These are phyloP conservation scores for Brassica nigra DNA, from an alignment of 345 rosid genomes.

Conservation along the genomic window DNA sequence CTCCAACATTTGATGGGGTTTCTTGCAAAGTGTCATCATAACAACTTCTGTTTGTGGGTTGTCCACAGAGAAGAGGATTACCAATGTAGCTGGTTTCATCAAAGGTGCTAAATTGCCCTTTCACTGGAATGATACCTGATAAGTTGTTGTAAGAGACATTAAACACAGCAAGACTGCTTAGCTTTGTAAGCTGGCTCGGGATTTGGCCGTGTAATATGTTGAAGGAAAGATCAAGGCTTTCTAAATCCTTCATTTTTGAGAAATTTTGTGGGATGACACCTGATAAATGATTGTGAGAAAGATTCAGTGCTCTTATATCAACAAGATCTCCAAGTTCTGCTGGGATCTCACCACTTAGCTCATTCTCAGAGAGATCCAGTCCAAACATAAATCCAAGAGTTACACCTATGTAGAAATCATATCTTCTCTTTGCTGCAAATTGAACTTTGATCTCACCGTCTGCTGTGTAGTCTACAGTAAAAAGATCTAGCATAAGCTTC, in stretches of 20 bases:
- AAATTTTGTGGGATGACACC: background rate
- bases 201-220: background rate
- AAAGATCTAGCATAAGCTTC: background rate
- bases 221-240: background rate
- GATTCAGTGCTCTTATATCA: background rate
- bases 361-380: background rate
- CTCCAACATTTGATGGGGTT: background rate
- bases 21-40: background rate
- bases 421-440: background rate
- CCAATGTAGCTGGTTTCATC: background rate
- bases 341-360: background rate
- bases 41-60: background rate
- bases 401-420: background rate
- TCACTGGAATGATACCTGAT: background rate
- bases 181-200: background rate
- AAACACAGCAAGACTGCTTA: background rate
- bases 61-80: background rate
- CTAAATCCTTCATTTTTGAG: background rate
- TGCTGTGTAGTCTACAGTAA: background rate
- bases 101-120: background rate
- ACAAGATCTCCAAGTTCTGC: background rate
- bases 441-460: background rate
- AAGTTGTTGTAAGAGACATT: slow-evolving; percentile 5
- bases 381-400: background rate
- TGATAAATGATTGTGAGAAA: slow-evolving; percentile 1